Base-by-base conservation (phyloP, 129 eudicot genomes). In the Flaveria trinervia region DNA sequence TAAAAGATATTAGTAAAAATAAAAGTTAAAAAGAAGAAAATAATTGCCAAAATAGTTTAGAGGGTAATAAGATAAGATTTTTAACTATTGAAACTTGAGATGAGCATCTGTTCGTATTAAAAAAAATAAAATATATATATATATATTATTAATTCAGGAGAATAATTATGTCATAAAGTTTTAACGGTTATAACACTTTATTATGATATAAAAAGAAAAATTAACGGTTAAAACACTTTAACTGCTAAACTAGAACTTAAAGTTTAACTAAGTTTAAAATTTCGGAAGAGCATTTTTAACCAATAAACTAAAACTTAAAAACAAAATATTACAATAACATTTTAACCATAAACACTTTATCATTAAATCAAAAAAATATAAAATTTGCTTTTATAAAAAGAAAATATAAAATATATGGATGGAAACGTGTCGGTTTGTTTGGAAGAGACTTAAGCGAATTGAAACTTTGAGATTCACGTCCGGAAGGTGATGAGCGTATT, bases 381-480 rank as follows among this genome's bases (percentile, higher is more conserved):
- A 59, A 59, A 22, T 60, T 60, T 4, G 7, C 5, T 60, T 18
- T 12, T 25, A 12, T 11, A 25, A 23, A 5, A 13, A 15, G 17
- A 28, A 60, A 60, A 10, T 13, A 14, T 61, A 16, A 20, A 10
- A 26, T 48, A 45, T 0, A 25, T 18, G 30, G 18, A 13, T 49
- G 1, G 72, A 76, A 68, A 77, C 81, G 75, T 77, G 81, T 77
- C 80, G 75, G 75, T 68, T 25, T 56, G 74, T 77, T 52, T 39
- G 68, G 74, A 43, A n/a, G 65, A 65, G 56, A 77, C 43, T 77
- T 43, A 77, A 68, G 68, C 9, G 75, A 48, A 77, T 68, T 77
- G 81, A 77, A 77, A 54, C 22, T 65, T 65, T 77, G 56, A 18
- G 68, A 16, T 77, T 68, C 75, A 54, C 14, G 68, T 68, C 81